Percentiles rank a stretch among this genome's conserved stretches.
phyloP scores from a whole-genome alignment of 208 protist species.

The Trichomonas tenax region DNA sequence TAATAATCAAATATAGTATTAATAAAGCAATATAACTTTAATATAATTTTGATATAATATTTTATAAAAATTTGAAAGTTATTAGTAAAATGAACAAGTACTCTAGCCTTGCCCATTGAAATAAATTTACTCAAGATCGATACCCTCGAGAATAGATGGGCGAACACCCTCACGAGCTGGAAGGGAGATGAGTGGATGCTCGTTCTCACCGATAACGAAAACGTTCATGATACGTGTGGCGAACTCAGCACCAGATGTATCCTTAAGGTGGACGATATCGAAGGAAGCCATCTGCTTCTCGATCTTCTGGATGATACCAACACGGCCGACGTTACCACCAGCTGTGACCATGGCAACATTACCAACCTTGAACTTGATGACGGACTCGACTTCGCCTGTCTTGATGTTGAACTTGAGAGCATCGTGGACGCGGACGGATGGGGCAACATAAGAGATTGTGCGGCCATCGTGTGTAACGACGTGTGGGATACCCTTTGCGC shows the following conservation, averaged over 20 bases:
- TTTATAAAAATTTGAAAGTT: too few relatives aligned
- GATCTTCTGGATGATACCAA: slow-evolving; percentile 75
- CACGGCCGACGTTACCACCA: slow-evolving; percentile 88
- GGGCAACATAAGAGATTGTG: slow-evolving; percentile 94
- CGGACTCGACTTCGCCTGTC: slow-evolving; percentile 70
- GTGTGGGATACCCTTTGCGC: slow-evolving; percentile 62
- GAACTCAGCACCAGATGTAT: slow-evolving; percentile 66
- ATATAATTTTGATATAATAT: too few relatives aligned
- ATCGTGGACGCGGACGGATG: slow-evolving; percentile 53
- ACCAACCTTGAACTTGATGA: slow-evolving; percentile 64
- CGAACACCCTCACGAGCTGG: too few relatives aligned
- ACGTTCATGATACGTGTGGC: slow-evolving; percentile 91
- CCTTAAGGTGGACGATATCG: slow-evolving; percentile 88
- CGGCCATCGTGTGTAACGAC: slow-evolving; percentile 93
- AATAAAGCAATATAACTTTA: too few relatives aligned
- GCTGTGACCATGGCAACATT: slow-evolving; percentile 84
- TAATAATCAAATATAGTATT: too few relatives aligned
- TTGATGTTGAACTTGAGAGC: slow-evolving; percentile 87
- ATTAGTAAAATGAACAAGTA: too few relatives aligned
- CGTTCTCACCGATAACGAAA: slow-evolving; percentile 89
- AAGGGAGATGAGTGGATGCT: slow-evolving; percentile 67
- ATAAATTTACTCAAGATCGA: too few relatives aligned
- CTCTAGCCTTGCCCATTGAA: too few relatives aligned
- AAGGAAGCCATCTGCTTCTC: slow-evolving; percentile 81
- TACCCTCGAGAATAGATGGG: too few relatives aligned